These are phyloP conservation scores for Arbutus unedo DNA, from an alignment of 148 eudicot species.

Conservation along the genomic window DNA sequence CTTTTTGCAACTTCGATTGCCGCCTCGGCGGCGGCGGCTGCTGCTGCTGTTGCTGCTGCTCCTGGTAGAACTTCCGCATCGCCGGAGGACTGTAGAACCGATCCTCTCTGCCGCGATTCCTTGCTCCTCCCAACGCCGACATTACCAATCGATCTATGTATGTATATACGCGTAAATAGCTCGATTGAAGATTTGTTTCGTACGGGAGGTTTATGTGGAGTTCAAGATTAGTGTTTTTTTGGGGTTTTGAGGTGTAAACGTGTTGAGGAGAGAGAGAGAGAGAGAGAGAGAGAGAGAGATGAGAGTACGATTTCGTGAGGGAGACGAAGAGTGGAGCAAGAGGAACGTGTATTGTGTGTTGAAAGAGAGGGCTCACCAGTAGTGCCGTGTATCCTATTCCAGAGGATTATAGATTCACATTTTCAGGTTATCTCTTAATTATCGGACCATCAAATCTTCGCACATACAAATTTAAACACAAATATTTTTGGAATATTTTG, in stretches of 20 bases:
- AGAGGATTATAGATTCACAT: constrained; percentile 3
- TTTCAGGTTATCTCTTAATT: neutral
- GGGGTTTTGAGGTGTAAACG: constrained; percentile 12
- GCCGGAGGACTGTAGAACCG: constrained; percentile 74
- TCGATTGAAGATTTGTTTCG: too few relatives aligned
- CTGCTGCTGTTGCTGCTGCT: constrained; percentile 39
- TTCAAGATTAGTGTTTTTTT: neutral
- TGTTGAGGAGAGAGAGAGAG: neutral
- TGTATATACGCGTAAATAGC: too few relatives aligned
- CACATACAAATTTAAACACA: too few relatives aligned
- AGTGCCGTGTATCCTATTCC: constrained; percentile 5
- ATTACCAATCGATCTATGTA: too few relatives aligned
- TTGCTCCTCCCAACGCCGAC: neutral
- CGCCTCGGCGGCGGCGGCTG: neutral
- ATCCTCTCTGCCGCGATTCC: constrained; percentile 18
- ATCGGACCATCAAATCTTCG: too few relatives aligned
- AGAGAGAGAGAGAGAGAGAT: neutral
- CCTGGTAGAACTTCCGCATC: constrained; percentile 51
- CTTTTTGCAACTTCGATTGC: constrained; percentile 19
- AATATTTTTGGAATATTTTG: too few relatives aligned
- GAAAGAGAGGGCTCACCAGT: neutral
- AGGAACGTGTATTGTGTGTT: constrained; percentile 7
- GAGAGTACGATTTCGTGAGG: neutral
- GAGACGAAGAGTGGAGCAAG: constrained; percentile 16
- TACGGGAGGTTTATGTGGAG: too few relatives aligned